These are phyloP conservation scores for Lophiostoma macrostomum DNA, from an alignment of 495 filamentous ascomycete genomes.

Conservation along the genomic window DNA sequence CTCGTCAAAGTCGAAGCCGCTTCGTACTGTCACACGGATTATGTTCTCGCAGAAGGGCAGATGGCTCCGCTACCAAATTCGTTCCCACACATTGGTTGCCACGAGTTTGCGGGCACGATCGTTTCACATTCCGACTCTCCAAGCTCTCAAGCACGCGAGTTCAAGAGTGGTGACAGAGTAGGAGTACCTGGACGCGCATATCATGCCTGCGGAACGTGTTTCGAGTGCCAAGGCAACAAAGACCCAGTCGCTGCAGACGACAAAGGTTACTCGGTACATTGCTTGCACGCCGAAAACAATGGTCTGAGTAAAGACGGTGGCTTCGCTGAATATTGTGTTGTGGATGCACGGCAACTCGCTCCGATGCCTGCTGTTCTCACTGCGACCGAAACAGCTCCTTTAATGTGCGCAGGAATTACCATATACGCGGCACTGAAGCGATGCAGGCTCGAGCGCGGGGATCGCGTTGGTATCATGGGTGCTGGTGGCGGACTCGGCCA, in stretches of 20 bases:
- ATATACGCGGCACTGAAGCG: slow-evolving; percentile 25
- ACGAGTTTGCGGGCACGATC: slow-evolving; percentile 29
- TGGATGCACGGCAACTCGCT: slow-evolving; percentile 25
- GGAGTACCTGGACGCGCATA: slow-evolving; percentile 43
- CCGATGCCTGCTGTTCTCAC: slow-evolving; percentile 20
- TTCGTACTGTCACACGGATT: slow-evolving; percentile 45
- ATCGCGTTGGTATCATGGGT: slow-evolving; percentile 25
- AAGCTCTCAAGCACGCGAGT: slow-evolving; percentile 12
- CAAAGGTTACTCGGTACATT: slow-evolving; percentile 41
- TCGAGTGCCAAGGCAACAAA: slow-evolving; percentile 36
- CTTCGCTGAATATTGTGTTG: slow-evolving; percentile 28
- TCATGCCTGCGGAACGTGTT: slow-evolving; percentile 43
- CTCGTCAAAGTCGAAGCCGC: slow-evolving; percentile 42
- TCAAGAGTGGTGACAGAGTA: slow-evolving; percentile 36
- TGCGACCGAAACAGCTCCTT: slow-evolving; percentile 18
- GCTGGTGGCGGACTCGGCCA: slow-evolving; percentile 29
- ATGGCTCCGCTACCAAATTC: slow-evolving; percentile 32
- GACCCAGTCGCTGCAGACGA: slow-evolving; percentile 32
- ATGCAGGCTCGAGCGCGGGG: slow-evolving; percentile 15
- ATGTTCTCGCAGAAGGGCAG: slow-evolving; percentile 38
- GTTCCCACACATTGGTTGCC: slow-evolving; percentile 27
- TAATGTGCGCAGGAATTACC: slow-evolving; percentile 32
- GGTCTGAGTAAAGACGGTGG: slow-evolving; percentile 23
- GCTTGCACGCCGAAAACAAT: slow-evolving; percentile 29
- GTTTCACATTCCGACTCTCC: slow-evolving; percentile 18